Evolutionary conservation across 2,329 filamentous ascomycete species (phyloP), one percentile per base, ranked within the genome.

Genomic region (Ophiosphaerella herpotricha): DNA sequence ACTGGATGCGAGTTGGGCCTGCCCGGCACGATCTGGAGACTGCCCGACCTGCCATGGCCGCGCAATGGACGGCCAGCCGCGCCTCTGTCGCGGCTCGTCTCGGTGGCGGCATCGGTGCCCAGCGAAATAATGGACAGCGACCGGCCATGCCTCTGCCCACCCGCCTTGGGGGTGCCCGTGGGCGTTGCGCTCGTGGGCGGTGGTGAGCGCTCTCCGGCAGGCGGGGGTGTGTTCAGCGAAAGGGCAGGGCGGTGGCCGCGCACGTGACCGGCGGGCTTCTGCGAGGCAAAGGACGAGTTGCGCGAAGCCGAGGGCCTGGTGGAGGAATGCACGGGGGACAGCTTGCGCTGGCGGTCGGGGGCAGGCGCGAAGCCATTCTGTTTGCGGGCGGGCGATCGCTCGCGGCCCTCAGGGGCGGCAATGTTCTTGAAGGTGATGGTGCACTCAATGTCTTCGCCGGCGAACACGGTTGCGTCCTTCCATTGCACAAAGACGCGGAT

Each of bases 391-490:
- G 64, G 61, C 46, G 64, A 66, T 55, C 66, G 60, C 50, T 69
- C 66, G 58, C 57, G 56, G n/a, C 68, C 65, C 18, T 67, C 58
- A n/a, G 84, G 81, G 56, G 67, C 73, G 26, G 82, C 78, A 42
- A 92, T 82, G 72, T 99, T 99, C 76, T 89, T 93, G 78, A 99
- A 99, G 43, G 90, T 97, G 73, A 99, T 96, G 61, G 87, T 91
- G 76, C 94, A 97, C 77, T 92, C 90, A 68, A 97, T 84, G 69
- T 96, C 89, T 80, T 99, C 94, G 75, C 94, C 94, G 49, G 94
- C 90, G 77, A 97, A 99, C 66, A 99, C 90, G 55, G 90, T 92
- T 74, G 93, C 87, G 71, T 96, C 90, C 73, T 91, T 88, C 89
- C 93, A 99, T 77, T 88, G 87, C 74, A 99, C 90, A 74, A 93